Conservation (phyloP, 345 rosid genomes). For the Rhodamnia rubescens region DNA sequence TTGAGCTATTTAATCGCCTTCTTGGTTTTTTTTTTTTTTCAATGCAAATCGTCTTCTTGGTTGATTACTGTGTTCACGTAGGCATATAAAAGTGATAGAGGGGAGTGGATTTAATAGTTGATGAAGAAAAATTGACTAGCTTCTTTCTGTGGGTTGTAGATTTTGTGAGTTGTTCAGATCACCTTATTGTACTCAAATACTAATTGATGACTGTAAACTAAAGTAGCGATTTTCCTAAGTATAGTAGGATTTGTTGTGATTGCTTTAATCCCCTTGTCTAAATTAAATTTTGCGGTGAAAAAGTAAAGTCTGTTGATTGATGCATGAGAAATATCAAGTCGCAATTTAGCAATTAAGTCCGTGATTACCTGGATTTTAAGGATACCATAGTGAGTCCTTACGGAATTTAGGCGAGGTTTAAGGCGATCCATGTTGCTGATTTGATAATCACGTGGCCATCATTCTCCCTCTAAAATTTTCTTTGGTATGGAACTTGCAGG, state of each 20-base stretch:
- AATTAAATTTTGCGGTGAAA: neutral
- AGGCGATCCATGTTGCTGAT: neutral
- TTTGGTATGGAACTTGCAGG: constrained; percentile 1
- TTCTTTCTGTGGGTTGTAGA: neutral
- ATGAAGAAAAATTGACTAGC: neutral
- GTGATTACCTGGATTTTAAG: neutral
- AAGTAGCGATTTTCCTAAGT: neutral
- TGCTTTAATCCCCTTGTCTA: neutral
- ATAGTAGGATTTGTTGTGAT: neutral
- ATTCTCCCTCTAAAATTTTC: neutral
- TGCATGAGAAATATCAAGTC: neutral
- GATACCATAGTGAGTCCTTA: neutral
- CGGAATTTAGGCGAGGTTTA: neutral
- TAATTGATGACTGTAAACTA: neutral
- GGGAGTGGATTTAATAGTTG: neutral
- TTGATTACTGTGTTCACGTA: neutral
- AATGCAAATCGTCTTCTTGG: neutral
- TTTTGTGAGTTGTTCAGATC: neutral
- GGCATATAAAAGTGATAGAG: neutral
- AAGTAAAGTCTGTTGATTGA: neutral
- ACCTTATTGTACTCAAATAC: neutral
- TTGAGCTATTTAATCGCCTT: neutral
- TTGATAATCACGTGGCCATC: neutral
- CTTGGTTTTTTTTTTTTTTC: neutral
- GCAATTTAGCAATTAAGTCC: neutral